phyloP scores from a whole-genome alignment of 1,284 basidiomycete genomes.

The Fomitopsis palustris region DNA sequence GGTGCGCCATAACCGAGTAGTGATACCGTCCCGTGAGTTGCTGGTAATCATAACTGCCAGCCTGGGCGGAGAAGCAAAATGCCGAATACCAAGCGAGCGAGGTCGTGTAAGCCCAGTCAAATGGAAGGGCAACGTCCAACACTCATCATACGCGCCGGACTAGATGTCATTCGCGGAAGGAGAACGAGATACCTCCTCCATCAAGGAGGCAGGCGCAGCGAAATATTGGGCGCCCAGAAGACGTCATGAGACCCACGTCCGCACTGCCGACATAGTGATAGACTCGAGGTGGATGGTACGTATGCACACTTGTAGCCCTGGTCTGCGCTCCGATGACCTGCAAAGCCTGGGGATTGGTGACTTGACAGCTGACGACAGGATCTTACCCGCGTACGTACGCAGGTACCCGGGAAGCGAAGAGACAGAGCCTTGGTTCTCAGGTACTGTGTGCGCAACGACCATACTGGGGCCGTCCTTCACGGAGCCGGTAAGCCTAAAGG shows the following conservation, averaged over 20 bases:
- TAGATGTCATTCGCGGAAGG: not conserved
- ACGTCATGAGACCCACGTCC: constrained; percentile 1
- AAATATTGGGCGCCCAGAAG: not conserved
- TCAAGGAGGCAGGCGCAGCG: not conserved
- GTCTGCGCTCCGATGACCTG: not conserved
- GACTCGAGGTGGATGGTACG: not conserved
- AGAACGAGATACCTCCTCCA: not conserved
- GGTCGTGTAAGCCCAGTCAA: not conserved
- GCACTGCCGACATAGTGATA: not conserved
- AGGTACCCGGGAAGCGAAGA: not conserved
- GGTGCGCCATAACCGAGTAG: not conserved
- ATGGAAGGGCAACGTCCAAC: not conserved
- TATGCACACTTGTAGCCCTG: not conserved
- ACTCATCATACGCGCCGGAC: not conserved
- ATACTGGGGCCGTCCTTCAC: not conserved
- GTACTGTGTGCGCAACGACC: not conserved
- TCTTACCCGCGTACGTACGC: constrained; percentile 2
- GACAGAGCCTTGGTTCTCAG: not conserved
- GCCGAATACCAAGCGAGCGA: not conserved
- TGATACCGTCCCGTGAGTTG: not conserved
- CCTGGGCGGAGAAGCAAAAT: not conserved
- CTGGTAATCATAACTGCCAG: not conserved
- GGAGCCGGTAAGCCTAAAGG: not conserved
- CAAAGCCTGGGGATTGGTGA: not conserved
- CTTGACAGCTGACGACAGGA: not conserved